phyloP scores from a whole-genome alignment of 106 monocot species.

The Dendrobium catenatum region DNA sequence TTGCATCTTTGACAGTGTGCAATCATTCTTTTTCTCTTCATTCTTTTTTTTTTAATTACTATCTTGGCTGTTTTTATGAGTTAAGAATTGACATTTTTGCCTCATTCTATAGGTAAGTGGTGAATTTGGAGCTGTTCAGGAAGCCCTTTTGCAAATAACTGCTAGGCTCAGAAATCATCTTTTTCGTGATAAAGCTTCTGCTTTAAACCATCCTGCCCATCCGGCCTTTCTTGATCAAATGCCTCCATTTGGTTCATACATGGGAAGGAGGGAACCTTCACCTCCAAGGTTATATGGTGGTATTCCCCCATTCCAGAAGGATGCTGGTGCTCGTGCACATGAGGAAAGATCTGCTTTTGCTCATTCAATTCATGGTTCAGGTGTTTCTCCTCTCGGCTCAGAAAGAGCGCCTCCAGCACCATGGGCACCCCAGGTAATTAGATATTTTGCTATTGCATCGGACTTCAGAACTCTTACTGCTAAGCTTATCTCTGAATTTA shows the following conservation, averaged over 20 bases:
- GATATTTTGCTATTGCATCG: not conserved
- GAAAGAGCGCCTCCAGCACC: conserved; percentile 45
- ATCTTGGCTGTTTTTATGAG: not conserved
- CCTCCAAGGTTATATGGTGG: conserved; percentile 42
- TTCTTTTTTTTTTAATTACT: not conserved
- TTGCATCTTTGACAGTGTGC: not conserved
- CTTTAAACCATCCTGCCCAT: conserved; percentile 25
- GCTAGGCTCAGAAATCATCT: conserved; percentile 66
- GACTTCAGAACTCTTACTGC: not conserved
- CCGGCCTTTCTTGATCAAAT: conserved; percentile 47
- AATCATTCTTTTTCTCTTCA: not conserved
- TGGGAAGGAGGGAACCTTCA: conserved; percentile 57
- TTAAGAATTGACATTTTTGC: conserved; percentile 2
- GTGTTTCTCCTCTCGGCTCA: conserved; percentile 26
- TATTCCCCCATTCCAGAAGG: conserved; percentile 49
- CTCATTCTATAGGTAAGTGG: conserved; percentile 51
- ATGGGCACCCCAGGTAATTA: conserved; percentile 60
- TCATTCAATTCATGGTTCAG: conserved; percentile 25
- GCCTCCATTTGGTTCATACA: conserved; percentile 50
- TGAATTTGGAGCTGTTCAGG: conserved; percentile 49
- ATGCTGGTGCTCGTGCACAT: conserved; percentile 41
- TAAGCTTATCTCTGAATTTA: not conserved
- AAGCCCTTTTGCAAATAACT: conserved; percentile 86
- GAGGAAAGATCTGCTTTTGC: conserved; percentile 46
- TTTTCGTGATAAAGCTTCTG: conserved; percentile 57